Conservation (phyloP, 371 early-diverging fungal species). For the Mortierella sp. region DNA sequence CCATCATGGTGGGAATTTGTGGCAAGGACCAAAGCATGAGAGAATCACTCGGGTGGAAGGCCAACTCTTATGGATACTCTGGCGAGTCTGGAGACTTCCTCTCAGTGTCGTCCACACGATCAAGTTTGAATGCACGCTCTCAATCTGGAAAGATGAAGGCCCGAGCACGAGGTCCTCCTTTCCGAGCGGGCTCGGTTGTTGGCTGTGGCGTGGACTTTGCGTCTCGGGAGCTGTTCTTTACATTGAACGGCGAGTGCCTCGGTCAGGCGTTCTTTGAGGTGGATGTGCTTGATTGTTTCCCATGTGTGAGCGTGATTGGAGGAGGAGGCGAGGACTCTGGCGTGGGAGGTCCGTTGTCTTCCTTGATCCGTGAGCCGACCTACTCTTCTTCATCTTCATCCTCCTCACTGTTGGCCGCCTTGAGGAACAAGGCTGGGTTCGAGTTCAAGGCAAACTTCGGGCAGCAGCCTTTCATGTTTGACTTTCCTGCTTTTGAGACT, state of each 20-base stretch:
- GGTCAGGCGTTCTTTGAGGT: conserved; percentile 48
- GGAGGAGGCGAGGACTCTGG: conserved; percentile 19
- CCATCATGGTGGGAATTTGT: conserved; percentile 39
- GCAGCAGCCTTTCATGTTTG: conserved; percentile 44
- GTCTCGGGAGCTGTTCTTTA: conserved; percentile 41
- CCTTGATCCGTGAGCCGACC: conserved; percentile 3
- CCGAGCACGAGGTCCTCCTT: conserved; percentile 37
- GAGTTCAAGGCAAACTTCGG: conserved; percentile 52
- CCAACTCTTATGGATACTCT: conserved; percentile 35
- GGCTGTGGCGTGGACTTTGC: conserved; percentile 50
- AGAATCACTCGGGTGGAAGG: conserved; percentile 33
- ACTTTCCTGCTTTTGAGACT: conserved; percentile 29
- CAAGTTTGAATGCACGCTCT: conserved; percentile 38
- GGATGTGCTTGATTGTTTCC: conserved; percentile 45
- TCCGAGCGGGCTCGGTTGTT: conserved; percentile 34
- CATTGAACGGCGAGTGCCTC: conserved; percentile 46
- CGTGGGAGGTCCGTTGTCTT: conserved; percentile 31
- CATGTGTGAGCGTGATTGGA: conserved; percentile 38
- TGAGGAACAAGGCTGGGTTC: conserved; percentile 20
- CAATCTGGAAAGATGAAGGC: conserved; percentile 50
- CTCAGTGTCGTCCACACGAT: conserved; percentile 35
- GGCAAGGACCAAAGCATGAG: conserved; percentile 38
- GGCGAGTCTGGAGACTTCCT: conserved; percentile 41
- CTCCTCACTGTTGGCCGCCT: background rate
- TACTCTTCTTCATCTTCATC: background rate